Conservation (phyloP, 805 yeast genomes). For the Kluyveromyces dobzhanskii region DNA sequence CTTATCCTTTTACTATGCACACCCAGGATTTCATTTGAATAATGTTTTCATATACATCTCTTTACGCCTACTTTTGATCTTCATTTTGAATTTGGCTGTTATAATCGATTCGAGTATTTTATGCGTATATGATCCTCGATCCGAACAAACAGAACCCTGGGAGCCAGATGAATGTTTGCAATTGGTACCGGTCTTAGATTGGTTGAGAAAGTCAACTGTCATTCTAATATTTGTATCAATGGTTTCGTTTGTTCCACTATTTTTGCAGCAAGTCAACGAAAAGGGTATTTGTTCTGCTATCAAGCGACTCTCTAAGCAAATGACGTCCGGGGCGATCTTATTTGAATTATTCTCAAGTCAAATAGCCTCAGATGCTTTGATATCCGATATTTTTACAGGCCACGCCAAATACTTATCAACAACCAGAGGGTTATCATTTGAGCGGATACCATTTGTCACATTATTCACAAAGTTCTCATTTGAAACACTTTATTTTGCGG, state of each 20-base stretch:
- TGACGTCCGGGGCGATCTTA: conserved; percentile 63
- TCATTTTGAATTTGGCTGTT: conserved; percentile 53
- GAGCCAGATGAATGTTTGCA: conserved; percentile 65
- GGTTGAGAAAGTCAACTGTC: conserved; percentile 66
- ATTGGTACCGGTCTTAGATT: conserved; percentile 58
- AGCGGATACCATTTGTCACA: conserved; percentile 55
- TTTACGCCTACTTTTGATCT: conserved; percentile 51
- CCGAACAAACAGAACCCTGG: conserved; percentile 54
- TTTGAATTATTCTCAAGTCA: conserved; percentile 77
- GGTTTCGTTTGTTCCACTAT: conserved; percentile 65
- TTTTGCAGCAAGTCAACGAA: conserved; percentile 70
- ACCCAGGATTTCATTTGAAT: conserved; percentile 79
- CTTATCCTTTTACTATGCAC: conserved; percentile 74
- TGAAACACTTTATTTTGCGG: conserved; percentile 60
- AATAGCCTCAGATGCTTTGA: conserved; percentile 62
- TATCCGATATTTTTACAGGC: conserved; percentile 62
- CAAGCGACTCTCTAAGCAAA: conserved; percentile 55
- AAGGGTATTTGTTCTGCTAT: conserved; percentile 66
- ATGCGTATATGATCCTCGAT: conserved; percentile 51
- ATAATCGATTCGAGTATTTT: conserved; percentile 52
- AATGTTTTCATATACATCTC: conserved; percentile 68
- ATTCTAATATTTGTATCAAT: conserved; percentile 70
- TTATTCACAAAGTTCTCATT: conserved; percentile 63
- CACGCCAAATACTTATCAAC: conserved; percentile 80
- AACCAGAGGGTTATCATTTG: conserved; percentile 76